phyloP scores from a whole-genome alignment of 441 rosid genomes.

The Adansonia madagascariensis region DNA sequence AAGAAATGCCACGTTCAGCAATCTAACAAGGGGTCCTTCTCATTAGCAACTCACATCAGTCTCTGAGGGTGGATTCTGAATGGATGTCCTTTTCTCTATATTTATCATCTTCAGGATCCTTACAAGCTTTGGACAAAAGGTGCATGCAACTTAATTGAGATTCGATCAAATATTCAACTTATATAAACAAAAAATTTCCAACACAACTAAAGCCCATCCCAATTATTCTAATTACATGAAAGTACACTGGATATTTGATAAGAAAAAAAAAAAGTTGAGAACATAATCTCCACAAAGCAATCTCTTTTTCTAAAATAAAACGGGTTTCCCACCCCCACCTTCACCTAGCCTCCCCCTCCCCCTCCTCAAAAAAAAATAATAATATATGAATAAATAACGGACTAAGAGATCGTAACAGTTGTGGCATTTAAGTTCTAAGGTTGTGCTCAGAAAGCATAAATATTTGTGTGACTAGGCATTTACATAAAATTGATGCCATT shows the following conservation, averaged over 20 bases:
- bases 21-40: not conserved
- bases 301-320: not conserved
- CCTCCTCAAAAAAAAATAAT: not conserved
- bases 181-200: not conserved
- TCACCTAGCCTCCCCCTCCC: not conserved
- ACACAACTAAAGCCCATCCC: not conserved
- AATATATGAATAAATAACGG: not conserved
- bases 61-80: not conserved
- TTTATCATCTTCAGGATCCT: not conserved
- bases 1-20: not conserved
- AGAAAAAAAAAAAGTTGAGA: constrained; percentile 8
- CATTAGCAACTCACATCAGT: not conserved
- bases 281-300: not conserved
- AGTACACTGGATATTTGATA: constrained; percentile 8
- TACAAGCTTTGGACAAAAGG: not conserved
- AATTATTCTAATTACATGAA: not conserved
- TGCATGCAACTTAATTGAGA: not conserved
- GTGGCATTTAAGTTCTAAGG: not conserved
- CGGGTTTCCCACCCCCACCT: not conserved
- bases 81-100: not conserved
- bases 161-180: not conserved
- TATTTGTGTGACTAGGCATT: too few species aligned
- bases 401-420: not conserved
- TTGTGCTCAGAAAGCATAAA: not conserved
- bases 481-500: not conserved